phyloP scores from a whole-genome alignment of 345 rosid species.

The Salix viminalis region DNA sequence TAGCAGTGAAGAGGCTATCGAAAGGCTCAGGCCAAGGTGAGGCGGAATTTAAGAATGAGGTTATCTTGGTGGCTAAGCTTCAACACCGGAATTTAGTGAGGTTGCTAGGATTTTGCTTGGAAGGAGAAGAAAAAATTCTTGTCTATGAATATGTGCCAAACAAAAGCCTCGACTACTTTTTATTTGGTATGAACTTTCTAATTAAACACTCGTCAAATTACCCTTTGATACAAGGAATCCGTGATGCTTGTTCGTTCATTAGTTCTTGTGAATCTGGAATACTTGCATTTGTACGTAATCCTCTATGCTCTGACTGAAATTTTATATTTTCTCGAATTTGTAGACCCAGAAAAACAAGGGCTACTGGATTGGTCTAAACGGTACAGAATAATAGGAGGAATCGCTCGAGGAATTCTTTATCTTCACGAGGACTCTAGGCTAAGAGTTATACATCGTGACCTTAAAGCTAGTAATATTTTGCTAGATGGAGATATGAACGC shows the following conservation, averaged over 20 bases:
- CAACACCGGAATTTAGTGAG: conserved; percentile 52
- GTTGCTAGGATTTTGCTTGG: conserved; percentile 41
- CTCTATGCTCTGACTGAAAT: background rate
- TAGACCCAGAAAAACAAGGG: conserved; percentile 8
- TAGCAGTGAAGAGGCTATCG: conserved; percentile 51
- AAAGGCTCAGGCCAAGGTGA: conserved; percentile 39
- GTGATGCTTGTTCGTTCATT: background rate
- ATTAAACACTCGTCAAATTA: background rate
- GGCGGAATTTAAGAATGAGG: conserved; percentile 50
- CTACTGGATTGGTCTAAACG: conserved; percentile 18
- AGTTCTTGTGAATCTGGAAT: background rate
- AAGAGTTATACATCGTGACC: conserved; percentile 22
- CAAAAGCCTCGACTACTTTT: conserved; percentile 39
- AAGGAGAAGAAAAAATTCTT: conserved; percentile 45
- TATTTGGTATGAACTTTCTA: conserved; percentile 26
- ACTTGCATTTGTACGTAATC: background rate
- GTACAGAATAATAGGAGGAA: conserved; percentile 15
- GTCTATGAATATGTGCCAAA: conserved; percentile 48
- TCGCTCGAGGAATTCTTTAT: conserved; percentile 23
- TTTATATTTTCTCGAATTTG: background rate
- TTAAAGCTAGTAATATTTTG: conserved; percentile 23
- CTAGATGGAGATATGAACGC: conserved; percentile 24
- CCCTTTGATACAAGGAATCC: background rate
- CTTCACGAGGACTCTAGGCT: conserved; percentile 23
- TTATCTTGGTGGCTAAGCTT: conserved; percentile 35